Conservation (phyloP, 2,329 filamentous ascomycete genomes). For the Parastagonospora avenae region DNA sequence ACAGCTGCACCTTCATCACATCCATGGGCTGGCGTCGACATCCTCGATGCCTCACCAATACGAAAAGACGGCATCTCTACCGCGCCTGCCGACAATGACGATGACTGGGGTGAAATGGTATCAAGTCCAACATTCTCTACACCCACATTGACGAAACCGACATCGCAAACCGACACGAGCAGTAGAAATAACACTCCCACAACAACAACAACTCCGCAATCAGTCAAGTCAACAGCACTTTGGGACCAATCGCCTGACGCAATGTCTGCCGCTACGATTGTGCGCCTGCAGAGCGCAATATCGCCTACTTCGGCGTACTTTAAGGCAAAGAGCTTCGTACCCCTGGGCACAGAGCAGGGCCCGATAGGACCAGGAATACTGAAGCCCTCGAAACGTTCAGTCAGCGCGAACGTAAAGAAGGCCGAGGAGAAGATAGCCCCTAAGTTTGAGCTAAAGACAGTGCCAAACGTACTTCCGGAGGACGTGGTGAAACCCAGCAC, state of each 20-base stretch:
- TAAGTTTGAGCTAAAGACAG: background rate
- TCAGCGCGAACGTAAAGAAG: slow-evolving; percentile 13
- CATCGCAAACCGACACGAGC: slow-evolving; percentile 11
- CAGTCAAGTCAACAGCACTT: slow-evolving; percentile 7
- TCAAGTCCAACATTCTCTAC: slow-evolving; percentile 39
- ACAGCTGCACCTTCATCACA: slow-evolving; percentile 10
- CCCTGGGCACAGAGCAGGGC: slow-evolving; percentile 27
- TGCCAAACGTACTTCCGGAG: background rate
- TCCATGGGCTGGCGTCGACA: slow-evolving; percentile 20
- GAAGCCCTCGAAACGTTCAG: slow-evolving; percentile 26
- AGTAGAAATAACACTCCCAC: slow-evolving; percentile 9
- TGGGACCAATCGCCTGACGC: slow-evolving; percentile 20
- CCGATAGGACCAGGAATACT: slow-evolving; percentile 38
- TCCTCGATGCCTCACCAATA: slow-evolving; percentile 15
- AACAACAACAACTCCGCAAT: slow-evolving; percentile 16
- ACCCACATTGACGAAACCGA: slow-evolving; percentile 16
- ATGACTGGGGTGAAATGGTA: slow-evolving; percentile 50
- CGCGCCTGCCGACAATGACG: slow-evolving; percentile 30
- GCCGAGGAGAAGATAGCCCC: background rate
- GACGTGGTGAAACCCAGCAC: background rate
- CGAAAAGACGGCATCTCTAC: slow-evolving; percentile 4
- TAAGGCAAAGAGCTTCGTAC: slow-evolving; percentile 34
- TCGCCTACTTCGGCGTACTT: slow-evolving; percentile 44
- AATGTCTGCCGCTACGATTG: slow-evolving; percentile 35
- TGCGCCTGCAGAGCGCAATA: slow-evolving; percentile 37